Conservation (phyloP, 768 basidiomycete genomes). For the Mycena crocata region DNA sequence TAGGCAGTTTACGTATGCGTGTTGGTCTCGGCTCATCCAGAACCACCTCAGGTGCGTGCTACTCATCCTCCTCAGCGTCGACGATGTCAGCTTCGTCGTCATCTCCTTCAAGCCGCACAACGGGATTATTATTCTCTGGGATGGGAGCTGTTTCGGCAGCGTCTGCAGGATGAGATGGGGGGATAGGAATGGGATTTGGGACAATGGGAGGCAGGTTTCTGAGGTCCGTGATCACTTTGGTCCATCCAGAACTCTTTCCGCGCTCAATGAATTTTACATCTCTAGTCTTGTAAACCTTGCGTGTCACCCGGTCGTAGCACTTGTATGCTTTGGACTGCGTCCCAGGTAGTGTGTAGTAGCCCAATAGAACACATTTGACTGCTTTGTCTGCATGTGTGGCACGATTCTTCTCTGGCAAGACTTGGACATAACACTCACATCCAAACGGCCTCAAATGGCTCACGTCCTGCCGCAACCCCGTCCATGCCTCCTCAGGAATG, state of each 20-base stretch:
- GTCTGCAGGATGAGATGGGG: background rate
- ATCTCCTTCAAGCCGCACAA: background rate
- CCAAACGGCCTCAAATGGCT: constrained; percentile 6
- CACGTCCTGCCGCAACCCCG: background rate
- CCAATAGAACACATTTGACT: constrained; percentile 1
- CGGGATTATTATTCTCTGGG: background rate
- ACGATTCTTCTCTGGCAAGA: background rate
- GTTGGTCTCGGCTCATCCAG: background rate
- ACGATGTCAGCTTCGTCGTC: background rate
- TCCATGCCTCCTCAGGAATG: constrained; percentile 4
- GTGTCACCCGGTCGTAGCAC: background rate
- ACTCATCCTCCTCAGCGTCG: background rate
- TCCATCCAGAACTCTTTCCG: constrained; percentile 1
- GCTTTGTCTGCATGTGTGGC: background rate
- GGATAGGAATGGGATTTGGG: background rate
- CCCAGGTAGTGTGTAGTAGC: too few species aligned
- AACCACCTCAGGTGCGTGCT: background rate
- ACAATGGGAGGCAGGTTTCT: constrained; percentile 7
- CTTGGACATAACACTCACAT: background rate
- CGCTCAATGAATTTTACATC: constrained; percentile 10
- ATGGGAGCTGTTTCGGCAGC: background rate
- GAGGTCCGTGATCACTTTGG: constrained; percentile 1
- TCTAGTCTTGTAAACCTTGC: background rate
- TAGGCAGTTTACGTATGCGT: background rate
- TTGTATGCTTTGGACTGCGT: constrained; percentile 4